These are phyloP conservation scores for Candida tibetensis DNA, from an alignment of 805 yeast species.

Conservation along the genomic window DNA sequence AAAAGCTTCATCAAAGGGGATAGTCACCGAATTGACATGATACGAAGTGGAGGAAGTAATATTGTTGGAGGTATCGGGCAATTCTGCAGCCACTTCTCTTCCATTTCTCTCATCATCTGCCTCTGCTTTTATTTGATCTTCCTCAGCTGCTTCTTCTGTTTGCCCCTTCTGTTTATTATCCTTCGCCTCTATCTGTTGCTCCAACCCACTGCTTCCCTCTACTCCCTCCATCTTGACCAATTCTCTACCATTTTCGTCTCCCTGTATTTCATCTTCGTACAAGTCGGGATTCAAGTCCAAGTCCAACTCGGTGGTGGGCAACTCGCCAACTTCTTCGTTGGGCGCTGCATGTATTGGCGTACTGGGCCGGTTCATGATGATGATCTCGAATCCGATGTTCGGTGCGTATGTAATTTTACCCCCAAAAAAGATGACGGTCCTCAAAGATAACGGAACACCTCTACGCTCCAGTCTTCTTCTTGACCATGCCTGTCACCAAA, in stretches of 20 bases:
- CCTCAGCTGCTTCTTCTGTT: neutral
- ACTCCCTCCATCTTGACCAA: slow-evolving; percentile 3
- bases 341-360: neutral
- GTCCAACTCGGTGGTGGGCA: slow-evolving; percentile 11
- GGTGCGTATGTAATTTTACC: neutral
- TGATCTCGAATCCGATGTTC: neutral
- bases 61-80: neutral
- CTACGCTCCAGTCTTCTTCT: too few relatives aligned
- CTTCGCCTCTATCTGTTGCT: slow-evolving; percentile 2
- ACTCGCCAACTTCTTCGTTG: neutral
- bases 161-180: neutral
- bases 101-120: slow-evolving; percentile 1
- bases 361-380: slow-evolving; percentile 10
- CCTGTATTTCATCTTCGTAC: slow-evolving; percentile 22
- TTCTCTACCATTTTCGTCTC: slow-evolving; percentile 6
- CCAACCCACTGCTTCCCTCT: neutral
- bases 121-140: too few relatives aligned
- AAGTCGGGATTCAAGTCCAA: slow-evolving; percentile 42
- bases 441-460: too few relatives aligned
- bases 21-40: too few relatives aligned
- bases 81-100: neutral
- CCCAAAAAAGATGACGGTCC: too few relatives aligned
- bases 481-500: slow-evolving; percentile 4
- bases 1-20: slow-evolving; percentile 31
- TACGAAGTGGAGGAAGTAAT: slow-evolving; percentile 3